Evolutionary conservation across 495 filamentous ascomycete genomes (phyloP).

Genomic region (Annulohypoxylon stygium): DNA sequence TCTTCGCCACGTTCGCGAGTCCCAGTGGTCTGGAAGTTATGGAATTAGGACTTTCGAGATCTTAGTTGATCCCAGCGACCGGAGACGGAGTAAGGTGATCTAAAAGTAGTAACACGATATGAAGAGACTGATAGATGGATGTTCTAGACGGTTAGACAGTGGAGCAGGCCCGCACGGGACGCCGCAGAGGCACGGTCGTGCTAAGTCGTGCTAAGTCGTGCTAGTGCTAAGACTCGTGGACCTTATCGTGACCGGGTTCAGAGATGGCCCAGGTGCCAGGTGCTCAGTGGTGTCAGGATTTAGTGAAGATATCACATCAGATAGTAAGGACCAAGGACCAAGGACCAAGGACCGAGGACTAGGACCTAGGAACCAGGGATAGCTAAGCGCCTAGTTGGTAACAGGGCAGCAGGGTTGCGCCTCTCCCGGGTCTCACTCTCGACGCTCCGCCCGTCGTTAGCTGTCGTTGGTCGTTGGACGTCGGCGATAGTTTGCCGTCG

Average conservation of each 20-base stretch:
- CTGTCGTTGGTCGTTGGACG: slow-evolving; percentile 23
- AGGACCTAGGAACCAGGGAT: background rate
- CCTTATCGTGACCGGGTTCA: slow-evolving; percentile 24
- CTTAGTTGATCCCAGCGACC: slow-evolving; percentile 12
- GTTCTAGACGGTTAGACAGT: slow-evolving; percentile 23
- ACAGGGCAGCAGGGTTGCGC: slow-evolving; percentile 7
- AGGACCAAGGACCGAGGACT: too few relatives aligned
- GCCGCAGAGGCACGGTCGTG: slow-evolving; percentile 13
- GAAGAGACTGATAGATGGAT: slow-evolving; percentile 15
- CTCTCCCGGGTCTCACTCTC: slow-evolving; percentile 23
- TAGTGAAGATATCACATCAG: slow-evolving; percentile 13
- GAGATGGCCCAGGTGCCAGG: background rate
- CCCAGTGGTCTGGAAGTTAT: slow-evolving; percentile 21
- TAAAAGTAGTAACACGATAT: slow-evolving; percentile 30
- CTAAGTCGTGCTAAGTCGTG: background rate
- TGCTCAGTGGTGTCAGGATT: slow-evolving; percentile 1
- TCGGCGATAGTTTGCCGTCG: slow-evolving; percentile 33
- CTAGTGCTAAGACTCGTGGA: slow-evolving; percentile 4
- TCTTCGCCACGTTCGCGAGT: slow-evolving; percentile 18
- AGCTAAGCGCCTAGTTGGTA: background rate
- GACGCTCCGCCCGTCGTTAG: slow-evolving; percentile 28
- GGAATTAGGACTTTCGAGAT: slow-evolving; percentile 10
- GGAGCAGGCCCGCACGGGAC: slow-evolving; percentile 29
- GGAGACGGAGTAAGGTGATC: slow-evolving; percentile 14
- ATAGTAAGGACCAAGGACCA: too few relatives aligned